Evolutionary conservation across 345 rosid species (phyloP).

Genomic region (Eucalyptus cladocalyx): DNA sequence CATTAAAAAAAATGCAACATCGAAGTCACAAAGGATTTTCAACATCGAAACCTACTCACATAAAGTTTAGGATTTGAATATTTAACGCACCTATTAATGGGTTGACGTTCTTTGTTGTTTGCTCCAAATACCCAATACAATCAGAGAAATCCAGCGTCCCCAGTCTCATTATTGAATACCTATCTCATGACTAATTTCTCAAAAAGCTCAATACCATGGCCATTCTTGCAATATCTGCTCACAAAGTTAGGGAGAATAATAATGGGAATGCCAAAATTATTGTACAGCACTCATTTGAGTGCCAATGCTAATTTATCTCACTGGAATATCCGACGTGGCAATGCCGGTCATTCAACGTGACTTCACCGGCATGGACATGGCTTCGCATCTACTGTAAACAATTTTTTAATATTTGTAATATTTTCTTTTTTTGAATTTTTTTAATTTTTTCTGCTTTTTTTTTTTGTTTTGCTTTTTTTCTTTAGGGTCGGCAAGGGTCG

Average conservation of each 20-base stretch:
- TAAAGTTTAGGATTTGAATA: background rate
- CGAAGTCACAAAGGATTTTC: background rate
- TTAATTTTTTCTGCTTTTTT: too few relatives aligned
- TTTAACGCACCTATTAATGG: background rate
- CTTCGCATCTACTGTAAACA: too few relatives aligned
- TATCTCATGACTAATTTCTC: background rate
- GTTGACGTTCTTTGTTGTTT: background rate
- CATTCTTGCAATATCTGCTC: background rate
- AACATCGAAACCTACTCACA: background rate
- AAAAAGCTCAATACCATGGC: background rate
- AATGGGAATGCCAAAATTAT: too few relatives aligned
- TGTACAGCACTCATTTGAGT: too few relatives aligned
- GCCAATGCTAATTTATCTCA: too few relatives aligned
- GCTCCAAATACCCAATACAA: background rate
- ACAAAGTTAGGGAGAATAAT: background rate
- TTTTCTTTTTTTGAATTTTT: too few relatives aligned
- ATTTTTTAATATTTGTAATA: too few relatives aligned
- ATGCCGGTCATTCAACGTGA: accelerated
- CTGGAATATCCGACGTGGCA: accelerated
- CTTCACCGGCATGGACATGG: accelerated
- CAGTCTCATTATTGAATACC: background rate
- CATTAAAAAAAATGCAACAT: background rate
- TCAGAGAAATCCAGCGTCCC: background rate
- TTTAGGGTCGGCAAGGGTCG: accelerated
- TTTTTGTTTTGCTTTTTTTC: accelerated